These are phyloP conservation scores for Penicillium sp. DNA, from an alignment of 2,329 filamentous ascomycete species.

Conservation along the genomic window DNA sequence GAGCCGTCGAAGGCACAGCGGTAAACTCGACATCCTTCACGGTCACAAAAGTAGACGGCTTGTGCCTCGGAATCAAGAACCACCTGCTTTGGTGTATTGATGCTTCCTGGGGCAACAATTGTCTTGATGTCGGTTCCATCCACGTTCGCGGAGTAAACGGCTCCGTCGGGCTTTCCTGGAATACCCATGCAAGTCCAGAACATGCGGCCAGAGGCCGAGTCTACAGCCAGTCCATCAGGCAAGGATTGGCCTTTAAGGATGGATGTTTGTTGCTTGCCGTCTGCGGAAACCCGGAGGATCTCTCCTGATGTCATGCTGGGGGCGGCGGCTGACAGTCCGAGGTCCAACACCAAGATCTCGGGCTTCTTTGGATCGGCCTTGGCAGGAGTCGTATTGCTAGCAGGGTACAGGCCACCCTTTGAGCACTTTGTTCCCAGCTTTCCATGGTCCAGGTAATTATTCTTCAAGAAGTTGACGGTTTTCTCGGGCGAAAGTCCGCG, in stretches of 20 bases:
- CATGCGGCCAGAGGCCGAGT: slow-evolving; percentile 33
- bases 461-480: slow-evolving; percentile 48
- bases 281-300: slow-evolving; percentile 16
- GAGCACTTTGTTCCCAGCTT: slow-evolving; percentile 48
- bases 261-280: background rate
- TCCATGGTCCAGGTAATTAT: slow-evolving; percentile 48
- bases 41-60: slow-evolving; percentile 45
- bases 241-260: slow-evolving; percentile 24
- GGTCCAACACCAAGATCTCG: slow-evolving; percentile 22
- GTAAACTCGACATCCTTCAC: slow-evolving; percentile 42
- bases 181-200: slow-evolving; percentile 55
- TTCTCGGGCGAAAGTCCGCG: slow-evolving; percentile 42
- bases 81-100: slow-evolving; percentile 53
- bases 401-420: slow-evolving; percentile 43
- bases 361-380: background rate
- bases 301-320: slow-evolving; percentile 16
- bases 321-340: slow-evolving; percentile 21
- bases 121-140: slow-evolving; percentile 48
- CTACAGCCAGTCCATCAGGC: slow-evolving; percentile 50
- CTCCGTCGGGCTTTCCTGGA: slow-evolving; percentile 41
- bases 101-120: slow-evolving; percentile 44
- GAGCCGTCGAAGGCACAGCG: slow-evolving; percentile 39
- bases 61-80: slow-evolving; percentile 26
- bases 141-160: slow-evolving; percentile 45
- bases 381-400: background rate